Percentiles rank a stretch among this genome's conserved stretches.
Conservation (phyloP, 805 yeast species). For the Metschnikowia drakensbergensis region DNA sequence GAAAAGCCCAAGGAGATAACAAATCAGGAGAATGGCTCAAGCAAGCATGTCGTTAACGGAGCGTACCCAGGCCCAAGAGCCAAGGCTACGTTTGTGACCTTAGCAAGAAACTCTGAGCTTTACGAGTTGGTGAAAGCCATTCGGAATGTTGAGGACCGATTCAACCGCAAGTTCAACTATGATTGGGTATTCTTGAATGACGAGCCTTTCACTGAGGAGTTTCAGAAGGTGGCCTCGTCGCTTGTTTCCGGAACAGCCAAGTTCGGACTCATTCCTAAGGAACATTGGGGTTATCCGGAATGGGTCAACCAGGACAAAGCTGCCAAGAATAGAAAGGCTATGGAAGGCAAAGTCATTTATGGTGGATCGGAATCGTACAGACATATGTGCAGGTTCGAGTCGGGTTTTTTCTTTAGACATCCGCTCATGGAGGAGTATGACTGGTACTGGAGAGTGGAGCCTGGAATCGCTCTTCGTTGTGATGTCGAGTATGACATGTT, state of each 20-base stretch:
- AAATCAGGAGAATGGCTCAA: not conserved
- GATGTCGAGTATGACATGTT: constrained; percentile 88
- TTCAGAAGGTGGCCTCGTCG: constrained; percentile 61
- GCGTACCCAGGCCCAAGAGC: constrained; percentile 11
- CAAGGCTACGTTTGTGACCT: constrained; percentile 48
- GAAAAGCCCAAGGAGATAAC: not conserved
- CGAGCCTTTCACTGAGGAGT: constrained; percentile 77
- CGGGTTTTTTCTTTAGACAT: constrained; percentile 85
- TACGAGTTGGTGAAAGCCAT: constrained; percentile 60
- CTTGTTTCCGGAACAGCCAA: constrained; percentile 72
- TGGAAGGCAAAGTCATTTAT: constrained; percentile 61
- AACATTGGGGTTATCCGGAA: constrained; percentile 84
- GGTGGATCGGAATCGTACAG: constrained; percentile 76
- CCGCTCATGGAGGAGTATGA: constrained; percentile 71
- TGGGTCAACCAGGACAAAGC: constrained; percentile 80
- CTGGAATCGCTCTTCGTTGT: constrained; percentile 75
- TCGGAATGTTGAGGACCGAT: constrained; percentile 81
- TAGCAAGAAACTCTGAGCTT: constrained; percentile 75
- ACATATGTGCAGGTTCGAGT: constrained; percentile 90
- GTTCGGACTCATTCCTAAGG: constrained; percentile 77
- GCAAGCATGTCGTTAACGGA: not conserved
- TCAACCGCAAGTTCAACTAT: constrained; percentile 74
- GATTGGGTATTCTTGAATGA: constrained; percentile 97
- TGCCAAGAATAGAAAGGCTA: constrained; percentile 51
- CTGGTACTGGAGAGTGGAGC: constrained; percentile 95